phyloP scores from a whole-genome alignment of 2,329 filamentous ascomycete genomes.

The Blastomyces percursus region DNA sequence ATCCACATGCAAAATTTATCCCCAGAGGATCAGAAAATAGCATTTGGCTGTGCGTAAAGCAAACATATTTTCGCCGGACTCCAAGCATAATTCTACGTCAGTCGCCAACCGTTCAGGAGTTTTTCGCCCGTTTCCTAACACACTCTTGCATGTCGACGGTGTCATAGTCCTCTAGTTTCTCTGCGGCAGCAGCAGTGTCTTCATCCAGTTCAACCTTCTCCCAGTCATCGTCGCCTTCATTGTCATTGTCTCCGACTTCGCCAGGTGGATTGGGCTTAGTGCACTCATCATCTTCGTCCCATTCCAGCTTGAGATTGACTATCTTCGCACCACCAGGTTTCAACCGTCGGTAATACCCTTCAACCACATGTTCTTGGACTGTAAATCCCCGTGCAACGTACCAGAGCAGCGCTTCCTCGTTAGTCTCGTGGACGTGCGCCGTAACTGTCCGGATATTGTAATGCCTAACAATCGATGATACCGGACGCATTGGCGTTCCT shows the following conservation, averaged over 20 bases:
- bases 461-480: conserved; percentile 34
- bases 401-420: conserved; percentile 50
- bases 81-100: background rate
- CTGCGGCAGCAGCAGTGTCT: conserved; percentile 22
- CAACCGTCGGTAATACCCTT: conserved; percentile 49
- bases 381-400: conserved; percentile 49
- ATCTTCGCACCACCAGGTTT: conserved; percentile 46
- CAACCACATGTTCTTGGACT: conserved; percentile 39
- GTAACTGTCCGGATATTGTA: conserved; percentile 44
- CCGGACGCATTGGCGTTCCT: conserved; percentile 5
- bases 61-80: background rate
- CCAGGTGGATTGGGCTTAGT: background rate
- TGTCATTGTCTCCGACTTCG: conserved; percentile 5
- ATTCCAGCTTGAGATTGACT: conserved; percentile 25
- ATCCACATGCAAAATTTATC: background rate
- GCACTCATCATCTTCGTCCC: conserved; percentile 18
- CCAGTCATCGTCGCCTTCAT: conserved; percentile 32
- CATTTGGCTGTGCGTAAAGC: background rate
- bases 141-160: conserved; percentile 22
- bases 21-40: background rate
- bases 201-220: conserved; percentile 33
- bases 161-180: conserved; percentile 25
- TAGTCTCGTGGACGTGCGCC: conserved; percentile 55
- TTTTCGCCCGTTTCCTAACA: conserved; percentile 18
- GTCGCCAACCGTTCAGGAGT: background rate